A percentile compares a stretch with the other conserved stretches of the same genome.
These are phyloP conservation scores for Aspergillus ostianus DNA, from an alignment of 495 filamentous ascomycete genomes.

Conservation along the genomic window DNA sequence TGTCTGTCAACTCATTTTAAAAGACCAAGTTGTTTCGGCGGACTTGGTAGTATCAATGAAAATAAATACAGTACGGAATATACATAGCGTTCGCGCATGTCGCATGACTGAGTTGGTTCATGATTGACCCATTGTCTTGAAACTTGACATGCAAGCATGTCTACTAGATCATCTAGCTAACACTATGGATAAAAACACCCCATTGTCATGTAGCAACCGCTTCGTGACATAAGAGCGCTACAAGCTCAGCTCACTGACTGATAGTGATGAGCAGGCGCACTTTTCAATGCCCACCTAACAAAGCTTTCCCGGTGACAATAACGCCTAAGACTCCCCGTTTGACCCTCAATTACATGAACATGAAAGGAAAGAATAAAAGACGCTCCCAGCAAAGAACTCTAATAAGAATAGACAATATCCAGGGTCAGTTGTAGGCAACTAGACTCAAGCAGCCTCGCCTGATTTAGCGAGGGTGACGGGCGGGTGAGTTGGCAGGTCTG, in stretches of 20 bases:
- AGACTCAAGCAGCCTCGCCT: slow-evolving; percentile 1
- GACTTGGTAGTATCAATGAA: background rate
- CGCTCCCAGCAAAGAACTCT: slow-evolving; percentile 10
- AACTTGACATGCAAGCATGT: too few relatives aligned
- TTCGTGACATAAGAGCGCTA: background rate
- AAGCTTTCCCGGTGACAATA: slow-evolving; percentile 5
- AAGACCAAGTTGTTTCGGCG: background rate
- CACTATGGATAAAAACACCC: background rate
- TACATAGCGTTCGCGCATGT: background rate
- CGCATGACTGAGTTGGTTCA: too few relatives aligned
- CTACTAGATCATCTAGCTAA: background rate
- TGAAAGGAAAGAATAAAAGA: background rate
- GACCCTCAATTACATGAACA: slow-evolving; percentile 7
- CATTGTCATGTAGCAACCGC: background rate
- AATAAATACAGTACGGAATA: background rate
- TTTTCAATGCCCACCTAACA: slow-evolving; percentile 2
- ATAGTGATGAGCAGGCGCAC: background rate
- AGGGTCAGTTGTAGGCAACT: too few relatives aligned
- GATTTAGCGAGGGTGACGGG: slow-evolving; percentile 2
- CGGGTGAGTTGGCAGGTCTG: slow-evolving; percentile 1
- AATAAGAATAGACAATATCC: background rate
- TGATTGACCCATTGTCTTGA: too few relatives aligned
- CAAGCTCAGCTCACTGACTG: background rate
- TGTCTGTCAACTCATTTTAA: background rate
- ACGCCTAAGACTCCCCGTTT: slow-evolving; percentile 12